These are phyloP conservation scores for Colletotrichum lentis DNA, from an alignment of 2,329 filamentous ascomycete genomes.

Conservation along the genomic window DNA sequence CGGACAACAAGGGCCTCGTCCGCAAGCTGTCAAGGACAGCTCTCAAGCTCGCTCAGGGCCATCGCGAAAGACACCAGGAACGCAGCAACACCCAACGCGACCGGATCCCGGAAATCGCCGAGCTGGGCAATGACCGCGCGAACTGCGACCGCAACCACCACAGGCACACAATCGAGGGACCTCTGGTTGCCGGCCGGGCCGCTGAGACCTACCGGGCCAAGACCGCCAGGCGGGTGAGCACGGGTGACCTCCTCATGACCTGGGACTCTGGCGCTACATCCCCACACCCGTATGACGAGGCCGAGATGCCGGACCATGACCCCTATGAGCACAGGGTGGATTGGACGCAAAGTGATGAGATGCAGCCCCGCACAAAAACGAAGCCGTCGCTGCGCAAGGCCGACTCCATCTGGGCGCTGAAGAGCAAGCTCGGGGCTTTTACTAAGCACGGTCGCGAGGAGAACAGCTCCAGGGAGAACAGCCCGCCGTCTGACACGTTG, in stretches of 20 bases:
- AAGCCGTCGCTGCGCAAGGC: slow-evolving; percentile 51
- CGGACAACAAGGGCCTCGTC: slow-evolving; percentile 47
- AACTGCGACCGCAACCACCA: slow-evolving; percentile 37
- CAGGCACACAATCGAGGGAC: slow-evolving; percentile 47
- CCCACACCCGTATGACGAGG: slow-evolving; percentile 38
- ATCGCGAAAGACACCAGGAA: slow-evolving; percentile 49
- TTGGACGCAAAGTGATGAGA: slow-evolving; percentile 67
- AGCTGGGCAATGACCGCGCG: slow-evolving; percentile 41
- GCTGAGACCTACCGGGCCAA: slow-evolving; percentile 35
- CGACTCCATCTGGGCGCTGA: slow-evolving; percentile 61
- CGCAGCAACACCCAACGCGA: slow-evolving; percentile 56
- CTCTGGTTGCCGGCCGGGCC: slow-evolving; percentile 36
- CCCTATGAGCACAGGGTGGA: slow-evolving; percentile 57
- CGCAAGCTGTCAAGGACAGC: slow-evolving; percentile 56
- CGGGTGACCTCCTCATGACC: slow-evolving; percentile 46
- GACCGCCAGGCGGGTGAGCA: slow-evolving; percentile 49
- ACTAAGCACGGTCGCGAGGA: slow-evolving; percentile 45
- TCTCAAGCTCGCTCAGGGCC: slow-evolving; percentile 52
- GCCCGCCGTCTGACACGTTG: slow-evolving; percentile 38
- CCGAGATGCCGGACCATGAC: slow-evolving; percentile 41
- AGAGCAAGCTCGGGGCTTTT: slow-evolving; percentile 51
- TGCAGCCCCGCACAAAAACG: slow-evolving; percentile 38
- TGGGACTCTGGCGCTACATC: slow-evolving; percentile 33
- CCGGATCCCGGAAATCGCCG: slow-evolving; percentile 48
- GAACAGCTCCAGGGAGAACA: slow-evolving; percentile 38